Percentiles rank a stretch among this genome's conserved stretches.
phyloP scores from a whole-genome alignment of 2,329 filamentous ascomycete genomes.

The Phaeosphaeria sp. region DNA sequence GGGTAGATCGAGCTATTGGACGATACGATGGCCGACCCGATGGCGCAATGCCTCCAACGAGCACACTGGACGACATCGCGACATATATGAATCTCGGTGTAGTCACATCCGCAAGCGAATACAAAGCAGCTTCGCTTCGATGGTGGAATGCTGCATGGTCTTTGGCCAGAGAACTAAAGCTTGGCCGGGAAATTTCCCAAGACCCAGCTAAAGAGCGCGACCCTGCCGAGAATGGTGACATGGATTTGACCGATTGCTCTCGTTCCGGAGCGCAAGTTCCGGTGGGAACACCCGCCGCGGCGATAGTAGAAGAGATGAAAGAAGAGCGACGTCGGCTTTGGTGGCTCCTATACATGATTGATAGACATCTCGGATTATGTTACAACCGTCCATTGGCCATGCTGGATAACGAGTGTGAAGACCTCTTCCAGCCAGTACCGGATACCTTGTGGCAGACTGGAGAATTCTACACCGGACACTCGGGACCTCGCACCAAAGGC shows the following conservation, averaged over 20 bases:
- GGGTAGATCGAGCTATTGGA: slow-evolving; percentile 69
- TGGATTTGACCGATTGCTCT: slow-evolving; percentile 42
- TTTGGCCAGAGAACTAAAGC: slow-evolving; percentile 82
- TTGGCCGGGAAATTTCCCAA: slow-evolving; percentile 81
- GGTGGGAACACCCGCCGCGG: slow-evolving; percentile 40
- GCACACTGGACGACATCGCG: slow-evolving; percentile 83
- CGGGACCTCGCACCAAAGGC: slow-evolving; percentile 59
- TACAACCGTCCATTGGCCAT: slow-evolving; percentile 89
- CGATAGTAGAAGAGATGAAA: slow-evolving; percentile 58
- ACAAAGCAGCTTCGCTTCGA: slow-evolving; percentile 78
- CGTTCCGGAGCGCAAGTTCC: slow-evolving; percentile 32
- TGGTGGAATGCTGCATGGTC: slow-evolving; percentile 98
- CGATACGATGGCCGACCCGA: slow-evolving; percentile 53
- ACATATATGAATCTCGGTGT: slow-evolving; percentile 92
- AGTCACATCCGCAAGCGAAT: slow-evolving; percentile 89
- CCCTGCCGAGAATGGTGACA: slow-evolving; percentile 44
- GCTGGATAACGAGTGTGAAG: slow-evolving; percentile 81
- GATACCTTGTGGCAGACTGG: slow-evolving; percentile 86
- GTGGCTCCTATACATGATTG: slow-evolving; percentile 92
- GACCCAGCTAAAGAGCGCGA: slow-evolving; percentile 53
- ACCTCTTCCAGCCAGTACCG: slow-evolving; percentile 82
- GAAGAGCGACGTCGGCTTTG: slow-evolving; percentile 89
- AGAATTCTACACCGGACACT: slow-evolving; percentile 67
- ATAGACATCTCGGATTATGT: slow-evolving; percentile 82
- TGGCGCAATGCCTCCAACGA: slow-evolving; percentile 61